Base-by-base conservation (phyloP, 225 moss, liverwort and hornwort species). In the Physcomitrellopsis africana region DNA sequence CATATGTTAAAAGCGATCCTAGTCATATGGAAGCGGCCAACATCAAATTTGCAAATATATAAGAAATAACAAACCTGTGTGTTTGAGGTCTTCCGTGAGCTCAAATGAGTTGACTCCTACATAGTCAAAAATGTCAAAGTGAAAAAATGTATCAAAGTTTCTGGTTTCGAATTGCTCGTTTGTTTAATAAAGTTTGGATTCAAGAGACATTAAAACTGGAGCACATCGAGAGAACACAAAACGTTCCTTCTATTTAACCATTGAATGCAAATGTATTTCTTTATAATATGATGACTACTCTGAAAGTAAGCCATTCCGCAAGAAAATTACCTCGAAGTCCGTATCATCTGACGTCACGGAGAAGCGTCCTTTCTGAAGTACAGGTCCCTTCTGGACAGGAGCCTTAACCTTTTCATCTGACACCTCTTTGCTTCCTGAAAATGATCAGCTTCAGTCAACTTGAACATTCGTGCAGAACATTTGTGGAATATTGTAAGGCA, bases 321-420 rank as follows among this genome's bases (percentile, higher is more conserved):
- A 60, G 23, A 80, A 71, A 23, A 11, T 61, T 68, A 81, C 81
- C 81, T 81, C 81, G 72, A 80, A 63, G 7, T 75, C 82, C 45
- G 63, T 76, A 79, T 84, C 82, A 79, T 89, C 93, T 51, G 93
- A 90, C 27, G 90, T 89, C 3, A 93, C 85, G 60, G 90, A 90
- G 75, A 93, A 93, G n/a, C 93, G 89, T 18, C 90, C 93, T 66
- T 72, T 81, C 45, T 93, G 93, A 52, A 93, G 72, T 47, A 93
- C 63, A 32, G 81, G 81, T 20, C 68, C 86, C 66, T 83, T 83
- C 9, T 81, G 76, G 29, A 43, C 72, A 76, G 76, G 54, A 61
- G 59, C 76, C 60, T 83, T 83, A 12, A 67, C 55, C 63, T 80
- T 77, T 68, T 80, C 84, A 22, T 84, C 80, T 24, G 51, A 44